phyloP scores from a whole-genome alignment of 2,329 filamentous ascomycete genomes.

The Drechslerella stenobrocha region DNA sequence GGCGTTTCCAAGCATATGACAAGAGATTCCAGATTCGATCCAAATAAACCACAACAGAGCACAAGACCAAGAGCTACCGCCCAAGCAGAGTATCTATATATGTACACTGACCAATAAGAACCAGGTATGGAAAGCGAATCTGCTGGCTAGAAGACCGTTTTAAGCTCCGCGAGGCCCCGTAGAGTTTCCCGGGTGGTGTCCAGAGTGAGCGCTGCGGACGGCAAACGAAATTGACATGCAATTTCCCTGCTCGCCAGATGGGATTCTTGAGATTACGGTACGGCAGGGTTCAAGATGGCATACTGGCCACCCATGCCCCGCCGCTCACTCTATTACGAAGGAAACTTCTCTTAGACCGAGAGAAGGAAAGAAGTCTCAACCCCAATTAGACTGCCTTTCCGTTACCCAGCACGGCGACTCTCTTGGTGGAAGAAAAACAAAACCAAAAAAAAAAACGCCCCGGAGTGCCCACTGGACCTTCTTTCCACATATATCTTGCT shows the following conservation, averaged over 20 bases:
- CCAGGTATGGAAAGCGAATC: neutral
- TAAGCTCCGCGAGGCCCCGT: slow-evolving; percentile 29
- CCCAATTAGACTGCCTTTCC: slow-evolving; percentile 33
- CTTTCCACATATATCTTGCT: slow-evolving; percentile 12
- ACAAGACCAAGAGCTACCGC: neutral
- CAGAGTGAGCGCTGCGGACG: slow-evolving; percentile 3
- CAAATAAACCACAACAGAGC: neutral
- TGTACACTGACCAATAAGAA: neutral
- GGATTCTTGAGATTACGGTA: slow-evolving; percentile 49
- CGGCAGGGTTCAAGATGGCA: slow-evolving; percentile 43
- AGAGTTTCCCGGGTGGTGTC: slow-evolving; percentile 16
- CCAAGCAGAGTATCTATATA: neutral
- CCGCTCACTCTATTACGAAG: slow-evolving; percentile 32
- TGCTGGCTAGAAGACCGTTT: slow-evolving; percentile 24
- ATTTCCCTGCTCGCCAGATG: slow-evolving; percentile 46
- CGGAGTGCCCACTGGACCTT: slow-evolving; percentile 16
- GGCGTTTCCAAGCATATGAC: too few species aligned
- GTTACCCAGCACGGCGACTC: slow-evolving; percentile 25
- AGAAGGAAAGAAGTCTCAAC: slow-evolving; percentile 11
- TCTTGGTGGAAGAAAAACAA: too few species aligned
- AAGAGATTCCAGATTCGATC: too few species aligned
- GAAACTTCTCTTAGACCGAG: slow-evolving; percentile 44
- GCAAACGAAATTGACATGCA: slow-evolving; percentile 49
- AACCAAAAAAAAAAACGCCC: too few species aligned
- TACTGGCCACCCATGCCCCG: slow-evolving; percentile 38